Conservation (phyloP, 768 basidiomycete genomes). For the Coprinopsis strossmayeri region DNA sequence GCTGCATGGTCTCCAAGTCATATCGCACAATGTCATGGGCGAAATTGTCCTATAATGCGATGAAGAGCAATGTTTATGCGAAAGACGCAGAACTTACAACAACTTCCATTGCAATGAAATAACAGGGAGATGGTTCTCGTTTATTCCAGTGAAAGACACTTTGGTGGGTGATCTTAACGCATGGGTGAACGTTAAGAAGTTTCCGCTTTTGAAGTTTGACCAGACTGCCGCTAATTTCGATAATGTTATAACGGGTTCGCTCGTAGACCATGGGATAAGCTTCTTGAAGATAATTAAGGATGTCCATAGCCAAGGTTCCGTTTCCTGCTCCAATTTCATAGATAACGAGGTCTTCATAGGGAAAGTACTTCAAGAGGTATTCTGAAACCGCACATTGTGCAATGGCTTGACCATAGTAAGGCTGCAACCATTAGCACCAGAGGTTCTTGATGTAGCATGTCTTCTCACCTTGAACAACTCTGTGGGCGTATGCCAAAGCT, state of each 20-base stretch:
- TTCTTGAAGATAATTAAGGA: slow-evolving; percentile 72
- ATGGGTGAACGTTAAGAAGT: slow-evolving; percentile 56
- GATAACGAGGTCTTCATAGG: slow-evolving; percentile 91
- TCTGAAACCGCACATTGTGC: slow-evolving; percentile 85
- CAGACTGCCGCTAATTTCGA: slow-evolving; percentile 86
- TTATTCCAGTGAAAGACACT: slow-evolving; percentile 84
- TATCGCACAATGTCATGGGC: slow-evolving; percentile 95
- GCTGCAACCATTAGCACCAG: slow-evolving; percentile 41
- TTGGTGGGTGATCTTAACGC: slow-evolving; percentile 62
- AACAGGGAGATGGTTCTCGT: slow-evolving; percentile 78
- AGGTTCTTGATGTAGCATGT: slow-evolving; percentile 3
- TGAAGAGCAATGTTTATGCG: slow-evolving; percentile 1
- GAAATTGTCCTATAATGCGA: slow-evolving; percentile 74
- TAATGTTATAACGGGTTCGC: slow-evolving; percentile 86
- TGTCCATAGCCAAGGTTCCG: slow-evolving; percentile 86
- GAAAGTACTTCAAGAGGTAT: slow-evolving; percentile 92
- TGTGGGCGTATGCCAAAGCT: slow-evolving; percentile 98
- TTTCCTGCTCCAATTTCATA: slow-evolving; percentile 99
- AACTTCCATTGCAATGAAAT: slow-evolving; percentile 92
- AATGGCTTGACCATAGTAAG: slow-evolving; percentile 90
- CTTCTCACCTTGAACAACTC: slow-evolving; percentile 87
- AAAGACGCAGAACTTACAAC: slow-evolving; percentile 50
- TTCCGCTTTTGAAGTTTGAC: slow-evolving; percentile 64
- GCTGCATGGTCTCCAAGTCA: slow-evolving; percentile 69
- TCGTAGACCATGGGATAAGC: slow-evolving; percentile 90